A percentile compares a stretch with the other conserved stretches of the same genome.
Evolutionary conservation across 148 eudicot genomes (phyloP).

Genomic region (Amaranthus palmeri): DNA sequence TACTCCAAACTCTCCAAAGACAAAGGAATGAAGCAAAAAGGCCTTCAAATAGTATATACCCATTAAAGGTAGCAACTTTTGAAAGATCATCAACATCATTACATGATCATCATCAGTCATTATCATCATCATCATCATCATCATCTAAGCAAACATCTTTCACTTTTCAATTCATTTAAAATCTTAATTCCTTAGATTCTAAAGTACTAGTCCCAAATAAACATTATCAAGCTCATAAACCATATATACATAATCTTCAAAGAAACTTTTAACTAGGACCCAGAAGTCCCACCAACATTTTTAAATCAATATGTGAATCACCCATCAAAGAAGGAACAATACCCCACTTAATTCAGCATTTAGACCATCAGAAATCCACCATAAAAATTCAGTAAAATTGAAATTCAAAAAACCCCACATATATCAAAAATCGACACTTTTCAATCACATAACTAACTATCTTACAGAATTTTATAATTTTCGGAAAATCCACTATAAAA

Average conservation of each 20-base stretch:
- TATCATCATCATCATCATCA: slow-evolving; percentile 1
- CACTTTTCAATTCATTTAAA: neutral
- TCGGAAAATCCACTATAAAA: no score
- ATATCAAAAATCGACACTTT: neutral
- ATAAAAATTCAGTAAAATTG: neutral
- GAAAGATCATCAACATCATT: slow-evolving; percentile 3
- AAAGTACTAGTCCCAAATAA: neutral
- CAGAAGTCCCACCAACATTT: slow-evolving; percentile 11
- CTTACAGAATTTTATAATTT: neutral
- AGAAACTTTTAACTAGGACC: no score
- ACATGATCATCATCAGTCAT: slow-evolving; percentile 8
- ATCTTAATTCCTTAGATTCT: neutral
- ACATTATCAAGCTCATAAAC: neutral
- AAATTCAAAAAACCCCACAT: neutral
- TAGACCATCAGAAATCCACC: no score
- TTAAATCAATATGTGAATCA: neutral
- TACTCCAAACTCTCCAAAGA: neutral
- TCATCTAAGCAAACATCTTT: slow-evolving; percentile 7
- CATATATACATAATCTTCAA: neutral
- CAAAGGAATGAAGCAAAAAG: slow-evolving; percentile 1
- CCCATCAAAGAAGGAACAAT: no score
- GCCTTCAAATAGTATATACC: neutral
- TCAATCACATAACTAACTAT: neutral
- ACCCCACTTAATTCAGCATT: no score
- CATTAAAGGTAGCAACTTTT: neutral